Evolutionary conservation across 1,284 basidiomycete genomes (phyloP), one percentile per base, ranked within the genome.

Genomic region (Mycena sp.): DNA sequence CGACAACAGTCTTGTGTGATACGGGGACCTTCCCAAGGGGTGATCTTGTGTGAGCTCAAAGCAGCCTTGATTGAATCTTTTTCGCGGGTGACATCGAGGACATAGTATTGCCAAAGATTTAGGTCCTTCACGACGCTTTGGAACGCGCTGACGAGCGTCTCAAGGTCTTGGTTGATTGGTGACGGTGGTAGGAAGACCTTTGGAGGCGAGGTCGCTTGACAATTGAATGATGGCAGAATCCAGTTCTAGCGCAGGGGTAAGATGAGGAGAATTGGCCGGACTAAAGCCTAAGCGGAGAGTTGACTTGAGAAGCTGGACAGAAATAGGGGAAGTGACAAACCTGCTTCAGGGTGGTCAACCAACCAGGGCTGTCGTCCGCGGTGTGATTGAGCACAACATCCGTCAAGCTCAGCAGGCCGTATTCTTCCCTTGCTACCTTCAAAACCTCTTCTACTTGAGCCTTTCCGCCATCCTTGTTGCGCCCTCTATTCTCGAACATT

Each of bases 341-440:
- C 95, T 67, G 95, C 93, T 85, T 98, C 96, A 3, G 96, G 96
- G 76, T 98, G 96, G 6, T 96, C 87, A 40, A 87, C 75, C n/a
- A 98, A 82, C 96, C 95, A 98, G 10, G 88, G 67, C 91, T 95
- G 74, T 98, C 94, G 73, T 94, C 92, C 6, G 96, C 94, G 3
- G 96, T 98, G 73, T 98, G 96, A 75, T 98, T 98, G 64, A 97
- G 85, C 17, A 98, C 96, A 45, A 98, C 92, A 74, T 98, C 96
- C 0, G 94, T 98, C 70, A 98, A 76, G 71, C 89, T 92, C 63
- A 97, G 82, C 37, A 98, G 80, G 1, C 96, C 96, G 69, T 91
- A 96, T 74, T 96, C 88, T 45, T 95, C 87, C 71, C 84, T 87
- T 4, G 95, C 94, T 17, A 87, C 70, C 69, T 82, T 85, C 26